Percentiles rank a stretch among this genome's conserved stretches.
These are phyloP conservation scores for Oxytropis ochrocephala DNA, from an alignment of 306 rosid genomes.

Conservation along the genomic window DNA sequence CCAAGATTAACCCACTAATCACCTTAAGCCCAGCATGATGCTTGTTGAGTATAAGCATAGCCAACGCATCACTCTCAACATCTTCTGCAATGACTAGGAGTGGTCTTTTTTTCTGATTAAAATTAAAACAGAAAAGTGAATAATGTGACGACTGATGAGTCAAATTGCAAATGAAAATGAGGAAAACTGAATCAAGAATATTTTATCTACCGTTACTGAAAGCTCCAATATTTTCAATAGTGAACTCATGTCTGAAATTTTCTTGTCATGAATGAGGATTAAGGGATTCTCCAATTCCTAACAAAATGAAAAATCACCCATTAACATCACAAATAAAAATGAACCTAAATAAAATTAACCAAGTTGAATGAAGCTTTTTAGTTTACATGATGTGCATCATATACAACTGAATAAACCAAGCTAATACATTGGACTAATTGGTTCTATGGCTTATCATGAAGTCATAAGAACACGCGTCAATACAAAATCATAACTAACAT, in stretches of 20 bases:
- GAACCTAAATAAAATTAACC: background rate
- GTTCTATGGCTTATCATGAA: background rate
- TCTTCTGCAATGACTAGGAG: constrained; percentile 94
- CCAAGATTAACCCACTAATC: constrained; percentile 13
- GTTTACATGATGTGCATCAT: background rate
- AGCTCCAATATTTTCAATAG: constrained; percentile 72
- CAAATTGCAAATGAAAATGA: constrained; percentile 18
- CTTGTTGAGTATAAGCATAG: constrained; percentile 95
- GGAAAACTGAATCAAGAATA: background rate
- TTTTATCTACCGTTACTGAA: constrained; percentile 52
- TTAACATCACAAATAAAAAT: constrained; percentile 6
- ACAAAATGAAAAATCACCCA: constrained; percentile 12
- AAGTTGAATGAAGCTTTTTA: constrained; percentile 1
- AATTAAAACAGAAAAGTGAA: constrained; percentile 13
- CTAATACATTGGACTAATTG: background rate
- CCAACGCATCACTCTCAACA: constrained; percentile 81
- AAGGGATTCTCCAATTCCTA: constrained; percentile 90
- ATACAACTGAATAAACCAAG: constrained; percentile 12
- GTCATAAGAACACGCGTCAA: background rate
- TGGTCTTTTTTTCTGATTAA: constrained; percentile 63
- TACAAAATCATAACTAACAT: background rate
- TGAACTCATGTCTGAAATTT: constrained; percentile 69
- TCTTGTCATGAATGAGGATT: constrained; percentile 86
- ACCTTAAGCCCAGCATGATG: constrained; percentile 94
- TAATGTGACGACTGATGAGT: constrained; percentile 22